Conservation (phyloP, 202 grass and related monocot genomes). For the Zizania palustris region DNA sequence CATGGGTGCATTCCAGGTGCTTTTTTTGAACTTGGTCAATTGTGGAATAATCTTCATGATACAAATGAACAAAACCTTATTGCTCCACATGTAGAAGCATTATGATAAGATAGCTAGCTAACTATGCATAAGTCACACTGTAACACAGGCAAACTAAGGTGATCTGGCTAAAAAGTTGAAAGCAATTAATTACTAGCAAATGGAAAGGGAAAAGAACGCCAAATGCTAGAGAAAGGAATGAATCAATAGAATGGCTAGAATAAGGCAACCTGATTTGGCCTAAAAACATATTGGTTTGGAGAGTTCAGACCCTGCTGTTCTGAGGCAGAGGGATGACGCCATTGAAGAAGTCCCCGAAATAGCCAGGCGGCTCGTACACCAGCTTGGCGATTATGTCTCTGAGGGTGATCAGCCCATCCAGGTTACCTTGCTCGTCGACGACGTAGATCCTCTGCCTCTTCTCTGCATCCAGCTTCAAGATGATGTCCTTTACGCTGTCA, state of each 20-base stretch:
- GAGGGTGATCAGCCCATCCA: slow-evolving; percentile 83
- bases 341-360: slow-evolving; percentile 98
- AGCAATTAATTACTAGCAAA: neutral
- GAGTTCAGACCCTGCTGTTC: slow-evolving; percentile 66
- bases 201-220: neutral
- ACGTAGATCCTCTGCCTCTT: slow-evolving; percentile 86
- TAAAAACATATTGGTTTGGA: neutral
- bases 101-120: slow-evolving; percentile 39
- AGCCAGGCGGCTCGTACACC: slow-evolving; percentile 82
- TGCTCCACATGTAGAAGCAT: slow-evolving; percentile 28
- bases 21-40: neutral
- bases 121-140: neutral
- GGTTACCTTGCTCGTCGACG: slow-evolving; percentile 48
- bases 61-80: slow-evolving; percentile 15
- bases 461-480: slow-evolving; percentile 67
- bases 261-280: slow-evolving; percentile 24
- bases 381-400: slow-evolving; percentile 91
- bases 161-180: neutral
- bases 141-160: neutral
- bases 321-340: slow-evolving; percentile 76
- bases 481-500: slow-evolving; percentile 75
- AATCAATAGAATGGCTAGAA: neutral
- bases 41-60: too few species aligned
- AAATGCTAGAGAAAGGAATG: neutral
- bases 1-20: neutral